Evolutionary conservation across 75 land plant genomes (phyloP), one percentile per base, ranked within the genome.

Genomic region (Adiantum capillusveneris): DNA sequence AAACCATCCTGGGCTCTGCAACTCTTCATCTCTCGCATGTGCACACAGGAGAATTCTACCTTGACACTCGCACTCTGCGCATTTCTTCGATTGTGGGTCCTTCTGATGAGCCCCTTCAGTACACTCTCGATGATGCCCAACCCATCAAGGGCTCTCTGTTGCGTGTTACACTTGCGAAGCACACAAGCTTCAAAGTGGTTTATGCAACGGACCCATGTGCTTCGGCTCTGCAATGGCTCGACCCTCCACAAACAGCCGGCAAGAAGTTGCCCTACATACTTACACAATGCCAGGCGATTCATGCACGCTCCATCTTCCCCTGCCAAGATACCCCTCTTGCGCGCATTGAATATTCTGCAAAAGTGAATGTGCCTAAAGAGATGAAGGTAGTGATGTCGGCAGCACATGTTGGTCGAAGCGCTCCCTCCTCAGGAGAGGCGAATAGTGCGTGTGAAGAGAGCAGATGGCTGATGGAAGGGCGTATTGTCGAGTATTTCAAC

Each of bases 281-380:
- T 80, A 90, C 96, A 2, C 96, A 90, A 56, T 90, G 96, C 68
- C 91, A 90, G 64, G 43, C 90, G 7, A 83, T 86, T 39, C 96
- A 90, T 75, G 90, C 87, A 41, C 68, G 96, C 1, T 90, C 96
- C 31, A 68, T 90, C 44, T 90, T 90, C 74, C 96, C 91, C n/a
- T 90, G 91, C 74, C 91, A 90, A 65, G 96, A 90, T 65, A 90
- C 96, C 3, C 96, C 96, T 19, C 73, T 76, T 1, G 90, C 83
- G 9, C 59, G 96, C 2, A 50, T 90, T 36, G 52, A 62, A 7
- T 90, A 72, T 75, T 50, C 79, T 11, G 87, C 91, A 11, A 34
- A 54, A 20, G 44, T 90, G 37, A 83, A 90, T 62, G 30, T 90
- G 21, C 96, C 96, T 17, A 31, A 43, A 11, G 52, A 74, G 24